Evolutionary conservation across 2,329 filamentous ascomycete species (phyloP).

Genomic region (Fusarium citri): DNA sequence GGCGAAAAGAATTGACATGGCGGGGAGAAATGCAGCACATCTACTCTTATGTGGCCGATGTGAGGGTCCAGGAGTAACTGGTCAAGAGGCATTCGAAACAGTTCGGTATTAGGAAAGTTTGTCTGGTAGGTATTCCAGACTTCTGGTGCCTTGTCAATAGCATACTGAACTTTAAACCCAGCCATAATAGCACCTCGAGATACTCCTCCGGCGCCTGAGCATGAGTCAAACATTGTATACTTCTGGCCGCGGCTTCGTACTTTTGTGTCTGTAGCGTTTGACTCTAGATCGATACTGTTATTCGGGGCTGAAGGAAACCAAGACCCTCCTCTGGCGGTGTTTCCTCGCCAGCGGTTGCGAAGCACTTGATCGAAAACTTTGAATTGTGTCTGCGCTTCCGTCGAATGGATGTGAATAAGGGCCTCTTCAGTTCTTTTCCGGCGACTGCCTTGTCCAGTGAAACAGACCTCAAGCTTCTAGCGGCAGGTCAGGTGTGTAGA

Average conservation of each 20-base stretch:
- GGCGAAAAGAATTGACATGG: conserved; percentile 83
- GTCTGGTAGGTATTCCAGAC: conserved; percentile 68
- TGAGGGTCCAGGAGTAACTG: conserved; percentile 59
- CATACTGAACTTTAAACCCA: conserved; percentile 70
- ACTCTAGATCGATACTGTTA: conserved; percentile 43
- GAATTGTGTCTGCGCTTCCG: conserved; percentile 50
- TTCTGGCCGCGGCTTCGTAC: conserved; percentile 51
- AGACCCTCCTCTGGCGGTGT: conserved; percentile 48
- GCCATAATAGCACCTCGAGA: conserved; percentile 70
- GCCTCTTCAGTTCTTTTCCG: conserved; percentile 51
- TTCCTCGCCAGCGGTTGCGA: conserved; percentile 51
- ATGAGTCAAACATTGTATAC: conserved; percentile 78
- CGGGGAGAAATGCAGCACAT: conserved; percentile 80
- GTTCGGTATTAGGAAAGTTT: conserved; percentile 66
- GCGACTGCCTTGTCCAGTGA: conserved; percentile 37
- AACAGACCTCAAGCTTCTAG: conserved; percentile 56
- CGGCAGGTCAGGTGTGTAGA: conserved; percentile 62
- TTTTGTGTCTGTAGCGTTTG: not conserved
- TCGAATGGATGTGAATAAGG: conserved; percentile 48
- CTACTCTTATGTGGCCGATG: conserved; percentile 58
- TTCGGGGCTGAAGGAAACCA: conserved; percentile 37
- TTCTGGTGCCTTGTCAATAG: conserved; percentile 70
- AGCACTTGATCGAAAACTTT: conserved; percentile 48
- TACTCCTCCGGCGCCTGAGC: conserved; percentile 78
- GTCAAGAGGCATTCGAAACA: conserved; percentile 61